Conservation (phyloP, 495 filamentous ascomycete genomes). For the Wilcoxina mikolae region DNA sequence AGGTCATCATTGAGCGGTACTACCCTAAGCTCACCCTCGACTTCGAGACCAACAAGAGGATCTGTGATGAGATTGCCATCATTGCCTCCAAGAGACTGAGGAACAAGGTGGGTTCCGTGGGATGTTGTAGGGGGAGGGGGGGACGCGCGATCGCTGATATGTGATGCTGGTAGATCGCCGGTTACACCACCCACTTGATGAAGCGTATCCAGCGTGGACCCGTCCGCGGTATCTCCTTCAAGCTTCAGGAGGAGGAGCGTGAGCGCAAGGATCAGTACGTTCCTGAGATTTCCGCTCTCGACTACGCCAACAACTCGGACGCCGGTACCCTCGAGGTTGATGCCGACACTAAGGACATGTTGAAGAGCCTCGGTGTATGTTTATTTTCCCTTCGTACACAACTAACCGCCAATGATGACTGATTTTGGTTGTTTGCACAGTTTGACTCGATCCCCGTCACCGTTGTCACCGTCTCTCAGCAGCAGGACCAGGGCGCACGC, state of each 20-base stretch:
- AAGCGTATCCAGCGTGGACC: conserved; percentile 99
- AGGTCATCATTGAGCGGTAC: conserved; percentile 99
- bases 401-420: not conserved
- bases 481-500: conserved; percentile 41
- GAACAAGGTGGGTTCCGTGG: conserved; percentile 63
- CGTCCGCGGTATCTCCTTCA: conserved; percentile 99
- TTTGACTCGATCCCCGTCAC: conserved; percentile 96
- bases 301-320: conserved; percentile 89
- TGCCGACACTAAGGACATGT: conserved; percentile 89
- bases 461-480: conserved; percentile 74
- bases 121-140: not conserved
- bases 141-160: not conserved
- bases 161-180: conserved; percentile 59
- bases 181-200: conserved; percentile 95
- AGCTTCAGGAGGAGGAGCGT: conserved; percentile 99
- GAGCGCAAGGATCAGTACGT: conserved; percentile 99
- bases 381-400: not conserved
- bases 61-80: conserved; percentile 99
- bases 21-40: conserved; percentile 97
- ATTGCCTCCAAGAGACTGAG: conserved; percentile 94
- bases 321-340: conserved; percentile 88
- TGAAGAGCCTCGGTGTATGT: conserved; percentile 96
- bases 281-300: conserved; percentile 93
- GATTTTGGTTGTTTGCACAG: conserved; percentile 33
- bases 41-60: conserved; percentile 99